Conservation (phyloP, 768 basidiomycete species). For the Cystofilobasidium bisporidii region DNA sequence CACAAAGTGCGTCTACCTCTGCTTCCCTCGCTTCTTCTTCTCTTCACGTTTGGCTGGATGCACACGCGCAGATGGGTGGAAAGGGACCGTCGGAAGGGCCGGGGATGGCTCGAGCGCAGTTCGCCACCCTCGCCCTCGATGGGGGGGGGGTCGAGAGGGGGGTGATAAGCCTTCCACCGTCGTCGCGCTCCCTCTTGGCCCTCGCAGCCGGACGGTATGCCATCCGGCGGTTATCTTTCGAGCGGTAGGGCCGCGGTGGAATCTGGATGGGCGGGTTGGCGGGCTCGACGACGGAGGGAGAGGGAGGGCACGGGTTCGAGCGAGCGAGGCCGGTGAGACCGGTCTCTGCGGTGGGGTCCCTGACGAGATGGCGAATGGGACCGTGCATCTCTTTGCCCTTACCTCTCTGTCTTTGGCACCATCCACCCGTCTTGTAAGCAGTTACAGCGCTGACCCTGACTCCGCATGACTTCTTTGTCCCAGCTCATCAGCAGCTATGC, state of each 20-base stretch:
- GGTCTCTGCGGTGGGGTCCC: slow-evolving; percentile 20
- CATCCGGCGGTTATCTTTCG: background rate
- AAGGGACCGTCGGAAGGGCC: background rate
- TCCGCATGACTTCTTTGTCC: background rate
- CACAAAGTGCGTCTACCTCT: too few species aligned
- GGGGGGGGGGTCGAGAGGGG: too few species aligned
- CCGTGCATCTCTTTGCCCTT: background rate
- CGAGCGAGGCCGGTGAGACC: slow-evolving; percentile 29
- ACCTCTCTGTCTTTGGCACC: background rate
- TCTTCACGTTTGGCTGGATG: too few species aligned
- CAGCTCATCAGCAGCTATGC: slow-evolving; percentile 47
- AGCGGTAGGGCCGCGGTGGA: slow-evolving; percentile 30
- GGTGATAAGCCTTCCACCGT: background rate
- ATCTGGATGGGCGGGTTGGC: slow-evolving; percentile 30
- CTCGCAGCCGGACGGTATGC: background rate
- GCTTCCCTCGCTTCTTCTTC: too few species aligned
- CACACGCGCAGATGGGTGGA: too few species aligned
- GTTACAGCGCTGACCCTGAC: slow-evolving; percentile 1
- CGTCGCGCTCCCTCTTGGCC: background rate
- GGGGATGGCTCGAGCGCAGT: background rate
- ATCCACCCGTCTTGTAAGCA: background rate
- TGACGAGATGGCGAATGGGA: background rate
- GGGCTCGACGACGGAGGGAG: slow-evolving; percentile 32
- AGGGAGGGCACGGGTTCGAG: slow-evolving; percentile 28
- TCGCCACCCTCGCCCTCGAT: slow-evolving; percentile 5